Conservation (phyloP, 371 early-diverging fungal genomes). For the Rhizomucor pusillus region DNA sequence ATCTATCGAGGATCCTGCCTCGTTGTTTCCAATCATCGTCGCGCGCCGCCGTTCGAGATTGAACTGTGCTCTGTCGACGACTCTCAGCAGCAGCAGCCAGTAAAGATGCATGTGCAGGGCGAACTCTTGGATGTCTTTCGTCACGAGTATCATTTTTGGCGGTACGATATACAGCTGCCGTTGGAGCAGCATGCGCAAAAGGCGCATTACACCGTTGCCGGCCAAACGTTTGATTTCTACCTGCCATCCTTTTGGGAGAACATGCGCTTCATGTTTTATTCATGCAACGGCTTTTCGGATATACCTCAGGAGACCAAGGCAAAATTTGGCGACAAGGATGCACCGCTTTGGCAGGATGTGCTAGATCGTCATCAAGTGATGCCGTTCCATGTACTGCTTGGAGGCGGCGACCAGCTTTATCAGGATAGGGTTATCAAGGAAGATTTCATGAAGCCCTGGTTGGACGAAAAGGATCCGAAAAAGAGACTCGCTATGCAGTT, state of each 20-base stretch:
- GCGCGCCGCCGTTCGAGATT: constrained; percentile 18
- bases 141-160: constrained; percentile 32
- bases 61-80: too few species aligned
- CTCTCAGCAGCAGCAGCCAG: too few species aligned
- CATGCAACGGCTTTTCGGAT: constrained; percentile 72
- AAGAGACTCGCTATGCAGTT: constrained; percentile 41
- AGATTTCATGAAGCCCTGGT: constrained; percentile 47
- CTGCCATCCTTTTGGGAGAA: constrained; percentile 35
- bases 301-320: constrained; percentile 44
- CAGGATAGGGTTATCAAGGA: constrained; percentile 36
- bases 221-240: constrained; percentile 27
- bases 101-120: constrained; percentile 7
- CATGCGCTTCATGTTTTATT: constrained; percentile 60
- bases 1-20: constrained; percentile 34
- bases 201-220: constrained; percentile 18
- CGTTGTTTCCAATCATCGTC: constrained; percentile 23
- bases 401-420: constrained; percentile 92
- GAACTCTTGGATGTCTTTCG: constrained; percentile 29
- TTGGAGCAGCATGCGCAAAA: constrained; percentile 21
- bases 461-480: constrained; percentile 33
- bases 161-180: constrained; percentile 29
- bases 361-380: constrained; percentile 61
- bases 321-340: constrained; percentile 46
- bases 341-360: constrained; percentile 78
- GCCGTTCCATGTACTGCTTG: constrained; percentile 79